These are phyloP conservation scores for Pyrus communis DNA, from an alignment of 306 rosid genomes.

Conservation along the genomic window DNA sequence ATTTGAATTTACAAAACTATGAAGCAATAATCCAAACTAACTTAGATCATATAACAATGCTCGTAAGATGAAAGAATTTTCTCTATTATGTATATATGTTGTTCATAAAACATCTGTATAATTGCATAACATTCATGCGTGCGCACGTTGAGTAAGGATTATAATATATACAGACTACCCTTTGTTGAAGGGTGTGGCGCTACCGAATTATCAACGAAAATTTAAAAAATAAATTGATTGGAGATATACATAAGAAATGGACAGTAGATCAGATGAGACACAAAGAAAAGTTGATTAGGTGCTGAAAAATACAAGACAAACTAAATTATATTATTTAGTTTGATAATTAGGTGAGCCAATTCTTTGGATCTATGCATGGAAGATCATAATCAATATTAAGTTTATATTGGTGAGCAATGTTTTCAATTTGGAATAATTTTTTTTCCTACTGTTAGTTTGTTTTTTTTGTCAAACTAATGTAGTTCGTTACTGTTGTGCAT, in stretches of 20 bases:
- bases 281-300: not conserved
- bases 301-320: not conserved
- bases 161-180: not conserved
- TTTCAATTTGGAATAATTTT: not conserved
- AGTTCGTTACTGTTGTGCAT: no score
- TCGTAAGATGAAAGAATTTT: no score
- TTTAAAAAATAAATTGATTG: no score
- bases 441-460: no score
- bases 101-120: not conserved
- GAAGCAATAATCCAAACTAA: no score
- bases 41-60: no score
- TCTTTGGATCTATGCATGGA: not conserved
- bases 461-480: no score
- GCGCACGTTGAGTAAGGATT: not conserved
- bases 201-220: not conserved
- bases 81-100: no score
- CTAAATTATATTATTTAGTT: not conserved
- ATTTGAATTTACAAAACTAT: no score
- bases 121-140: not conserved
- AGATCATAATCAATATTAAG: no score
- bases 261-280: not conserved
- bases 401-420: not conserved
- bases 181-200: not conserved
- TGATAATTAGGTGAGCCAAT: constrained; percentile 12
- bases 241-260: no score